A percentile compares a stretch with the other conserved stretches of the same genome.
Evolutionary conservation across 2,329 filamentous ascomycete genomes (phyloP).

Genomic region (Uncinocarpus reesii): DNA sequence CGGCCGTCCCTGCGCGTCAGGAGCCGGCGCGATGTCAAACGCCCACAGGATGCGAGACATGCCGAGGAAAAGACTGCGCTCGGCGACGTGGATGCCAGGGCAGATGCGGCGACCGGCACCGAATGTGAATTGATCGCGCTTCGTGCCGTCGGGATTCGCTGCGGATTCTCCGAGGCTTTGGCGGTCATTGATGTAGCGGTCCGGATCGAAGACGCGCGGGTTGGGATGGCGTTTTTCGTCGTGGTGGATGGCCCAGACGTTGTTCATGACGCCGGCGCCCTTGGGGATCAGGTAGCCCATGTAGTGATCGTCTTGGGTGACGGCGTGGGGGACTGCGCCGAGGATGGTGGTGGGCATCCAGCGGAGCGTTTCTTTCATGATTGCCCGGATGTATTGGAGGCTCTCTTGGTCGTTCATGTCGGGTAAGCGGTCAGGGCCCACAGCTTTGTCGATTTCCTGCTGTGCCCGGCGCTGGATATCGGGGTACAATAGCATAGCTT

Average conservation of each 20-base stretch:
- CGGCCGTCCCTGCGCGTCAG: slow-evolving; percentile 12
- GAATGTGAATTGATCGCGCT: slow-evolving; percentile 36
- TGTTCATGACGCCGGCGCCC: slow-evolving; percentile 37
- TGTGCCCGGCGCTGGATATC: slow-evolving; percentile 40
- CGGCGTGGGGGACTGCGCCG: not conserved
- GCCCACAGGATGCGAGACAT: slow-evolving; percentile 46
- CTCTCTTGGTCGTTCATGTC: slow-evolving; percentile 30
- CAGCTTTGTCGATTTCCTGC: slow-evolving; percentile 30
- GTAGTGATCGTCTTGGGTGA: slow-evolving; percentile 38
- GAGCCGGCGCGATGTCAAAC: slow-evolving; percentile 18
- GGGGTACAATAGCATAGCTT: slow-evolving; percentile 41
- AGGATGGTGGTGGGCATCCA: slow-evolving; percentile 29
- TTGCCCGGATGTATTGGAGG: slow-evolving; percentile 30
- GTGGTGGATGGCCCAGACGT: slow-evolving; percentile 43
- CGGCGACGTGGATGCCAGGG: slow-evolving; percentile 41
- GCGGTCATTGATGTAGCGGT: slow-evolving; percentile 21
- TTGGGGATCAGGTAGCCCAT: slow-evolving; percentile 37
- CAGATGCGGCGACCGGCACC: slow-evolving; percentile 22
- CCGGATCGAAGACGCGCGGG: slow-evolving; percentile 27
- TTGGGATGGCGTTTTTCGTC: slow-evolving; percentile 35
- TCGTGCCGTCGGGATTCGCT: slow-evolving; percentile 19
- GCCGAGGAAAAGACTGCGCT: slow-evolving; percentile 40
- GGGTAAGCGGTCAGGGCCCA: slow-evolving; percentile 25
- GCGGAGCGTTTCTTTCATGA: slow-evolving; percentile 31
- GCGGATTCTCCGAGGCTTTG: slow-evolving; percentile 28